Conservation (phyloP, 139 green algal genomes). For the Chlamydomonas sp. region DNA sequence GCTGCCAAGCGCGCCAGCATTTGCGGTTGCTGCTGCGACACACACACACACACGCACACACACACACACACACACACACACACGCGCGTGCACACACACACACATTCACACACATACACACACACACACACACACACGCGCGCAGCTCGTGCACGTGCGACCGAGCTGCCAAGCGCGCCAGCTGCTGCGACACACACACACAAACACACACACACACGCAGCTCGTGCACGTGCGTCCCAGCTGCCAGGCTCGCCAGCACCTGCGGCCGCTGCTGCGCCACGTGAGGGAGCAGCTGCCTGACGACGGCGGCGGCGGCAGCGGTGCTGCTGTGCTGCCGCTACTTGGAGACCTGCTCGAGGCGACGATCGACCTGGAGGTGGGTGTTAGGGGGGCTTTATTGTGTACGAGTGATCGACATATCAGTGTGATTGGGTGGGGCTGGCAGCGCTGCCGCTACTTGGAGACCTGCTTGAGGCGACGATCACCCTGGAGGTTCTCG, state of each 20-base stretch:
- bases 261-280: conserved; percentile 35
- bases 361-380: background rate
- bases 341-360: background rate
- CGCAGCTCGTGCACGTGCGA: no score
- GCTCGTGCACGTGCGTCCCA: conserved; percentile 12
- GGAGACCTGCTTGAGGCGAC: conserved; percentile 3
- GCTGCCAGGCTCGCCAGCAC: conserved; percentile 25
- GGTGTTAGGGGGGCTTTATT: background rate
- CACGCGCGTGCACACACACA: conserved; percentile 14
- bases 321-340: background rate
- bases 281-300: background rate
- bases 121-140: conserved; percentile 11
- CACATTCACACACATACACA: conserved; percentile 13
- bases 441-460: background rate
- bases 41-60: conserved; percentile 6
- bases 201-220: conserved; percentile 8
- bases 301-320: background rate
- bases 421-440: no score
- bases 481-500: background rate
- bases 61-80: conserved; percentile 14
- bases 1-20: conserved; percentile 6
- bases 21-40: conserved; percentile 23
- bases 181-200: conserved; percentile 8
- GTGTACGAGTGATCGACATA: no score
- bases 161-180: background rate